A percentile compares a stretch with the other conserved stretches of the same genome.
These are phyloP conservation scores for Ciborinia camelliae DNA, from an alignment of 2,329 filamentous ascomycete genomes.

Conservation along the genomic window DNA sequence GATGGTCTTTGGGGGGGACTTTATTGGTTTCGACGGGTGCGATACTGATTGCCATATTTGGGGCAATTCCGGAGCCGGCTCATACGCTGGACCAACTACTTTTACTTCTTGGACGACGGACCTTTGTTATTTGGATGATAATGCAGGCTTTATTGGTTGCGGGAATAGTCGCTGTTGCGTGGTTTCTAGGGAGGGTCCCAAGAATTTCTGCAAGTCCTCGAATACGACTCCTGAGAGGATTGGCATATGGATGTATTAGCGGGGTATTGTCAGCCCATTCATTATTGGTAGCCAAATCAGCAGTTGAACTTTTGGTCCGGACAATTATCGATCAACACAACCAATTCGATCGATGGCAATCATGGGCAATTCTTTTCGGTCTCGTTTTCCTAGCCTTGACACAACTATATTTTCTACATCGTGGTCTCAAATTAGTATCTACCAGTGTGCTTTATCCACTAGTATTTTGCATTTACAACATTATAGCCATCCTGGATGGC, in stretches of 20 bases:
- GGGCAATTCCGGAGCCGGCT: slow-evolving; percentile 87
- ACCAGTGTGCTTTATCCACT: slow-evolving; percentile 95
- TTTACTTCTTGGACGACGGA: slow-evolving; percentile 64
- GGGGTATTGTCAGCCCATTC: slow-evolving; percentile 93
- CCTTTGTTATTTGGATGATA: slow-evolving; percentile 88
- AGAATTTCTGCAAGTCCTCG: slow-evolving; percentile 58
- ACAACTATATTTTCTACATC: slow-evolving; percentile 93
- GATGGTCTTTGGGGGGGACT: slow-evolving; percentile 88
- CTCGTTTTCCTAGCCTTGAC: slow-evolving; percentile 79
- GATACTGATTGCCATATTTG: slow-evolving; percentile 89
- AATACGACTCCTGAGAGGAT: slow-evolving; percentile 73
- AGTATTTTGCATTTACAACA: slow-evolving; percentile 98
- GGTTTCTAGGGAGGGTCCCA: slow-evolving; percentile 51
- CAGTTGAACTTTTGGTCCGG: slow-evolving; percentile 86
- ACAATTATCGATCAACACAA: slow-evolving; percentile 84
- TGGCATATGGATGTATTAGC: slow-evolving; percentile 85
- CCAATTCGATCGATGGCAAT: slow-evolving; percentile 93
- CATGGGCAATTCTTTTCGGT: slow-evolving; percentile 83
- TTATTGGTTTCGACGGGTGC: slow-evolving; percentile 83
- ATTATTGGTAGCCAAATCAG: slow-evolving; percentile 89
- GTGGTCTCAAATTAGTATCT: slow-evolving; percentile 88
- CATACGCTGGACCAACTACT: slow-evolving; percentile 84
- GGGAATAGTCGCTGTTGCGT: slow-evolving; percentile 60
- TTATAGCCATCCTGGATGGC: slow-evolving; percentile 94
- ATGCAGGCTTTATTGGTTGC: slow-evolving; percentile 72